Evolutionary conservation across 371 early-diverging fungal species (phyloP), one percentile per base, ranked within the genome.

Genomic region (Mortierella sp.): DNA sequence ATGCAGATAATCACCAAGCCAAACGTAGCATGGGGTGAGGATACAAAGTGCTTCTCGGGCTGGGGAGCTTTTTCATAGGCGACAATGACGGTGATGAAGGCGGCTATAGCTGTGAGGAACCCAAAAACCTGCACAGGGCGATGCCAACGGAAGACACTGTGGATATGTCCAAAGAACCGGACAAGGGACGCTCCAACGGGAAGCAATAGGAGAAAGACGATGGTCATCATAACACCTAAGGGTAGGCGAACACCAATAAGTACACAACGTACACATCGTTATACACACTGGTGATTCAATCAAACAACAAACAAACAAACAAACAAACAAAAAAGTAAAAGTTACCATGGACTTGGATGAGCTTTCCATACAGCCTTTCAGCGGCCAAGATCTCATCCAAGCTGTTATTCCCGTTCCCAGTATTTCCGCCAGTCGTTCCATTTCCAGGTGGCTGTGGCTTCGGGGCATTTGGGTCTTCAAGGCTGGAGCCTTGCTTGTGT

Each of bases 261-360:
- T 11, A 12, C 2, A 12, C n/a, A n/a, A n/a, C n/a, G n/a, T n/a
- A n/a, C n/a, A n/a, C n/a, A n/a, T n/a, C n/a, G n/a, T n/a, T n/a
- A n/a, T n/a, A n/a, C n/a, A n/a, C n/a, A n/a, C n/a, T n/a, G n/a
- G n/a, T n/a, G n/a, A n/a, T n/a, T n/a, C n/a, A n/a, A n/a, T n/a
- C n/a, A n/a, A n/a, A n/a, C n/a, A n/a, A n/a, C n/a, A n/a, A n/a
- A n/a, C n/a, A n/a, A n/a, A n/a, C n/a, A n/a, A n/a, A n/a, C n/a
- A n/a, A 17, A 34, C 21, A 48, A 24, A 26, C 14, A 24, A 17
- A 30, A 39, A n/a, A 11, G 5, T 17, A 51, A 12, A 1, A 28
- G 52, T 46, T 56, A 64, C 72, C 72, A 56, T 71, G 72, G 15
- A 56, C 72, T n/a, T 56, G 50, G 55, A 56, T 41, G 15, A 71